Percentiles rank a stretch among this genome's conserved stretches.
Conservation (phyloP, 2,329 filamentous ascomycete species). For the Stromatinia cepivora region DNA sequence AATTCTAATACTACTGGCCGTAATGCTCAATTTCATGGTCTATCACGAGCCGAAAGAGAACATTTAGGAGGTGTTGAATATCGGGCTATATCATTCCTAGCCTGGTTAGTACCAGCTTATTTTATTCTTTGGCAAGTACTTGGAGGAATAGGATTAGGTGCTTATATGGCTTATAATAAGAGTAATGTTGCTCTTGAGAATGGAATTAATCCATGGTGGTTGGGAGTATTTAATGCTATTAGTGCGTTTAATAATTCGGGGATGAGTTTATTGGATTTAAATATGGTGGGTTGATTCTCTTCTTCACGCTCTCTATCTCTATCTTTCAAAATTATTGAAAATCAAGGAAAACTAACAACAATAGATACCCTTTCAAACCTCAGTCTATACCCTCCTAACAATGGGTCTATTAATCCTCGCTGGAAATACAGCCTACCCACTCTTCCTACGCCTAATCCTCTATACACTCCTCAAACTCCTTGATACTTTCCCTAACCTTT, state of each 20-base stretch:
- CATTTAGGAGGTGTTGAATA: slow-evolving; percentile 64
- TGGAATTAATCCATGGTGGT: slow-evolving; percentile 66
- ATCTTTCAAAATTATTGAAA: neutral
- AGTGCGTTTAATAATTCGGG: slow-evolving; percentile 73
- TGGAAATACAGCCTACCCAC: slow-evolving; percentile 57
- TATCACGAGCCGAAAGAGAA: slow-evolving; percentile 55
- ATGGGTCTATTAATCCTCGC: slow-evolving; percentile 61
- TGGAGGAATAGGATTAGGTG: slow-evolving; percentile 58
- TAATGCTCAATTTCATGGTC: slow-evolving; percentile 56
- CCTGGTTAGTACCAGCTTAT: slow-evolving; percentile 61
- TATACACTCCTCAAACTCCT: slow-evolving; percentile 52
- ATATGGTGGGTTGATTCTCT: slow-evolving; percentile 50
- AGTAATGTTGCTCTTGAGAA: slow-evolving; percentile 52
- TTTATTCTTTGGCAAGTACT: slow-evolving; percentile 60
- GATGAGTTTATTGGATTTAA: slow-evolving; percentile 66
- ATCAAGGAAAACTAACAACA: slow-evolving; percentile 2
- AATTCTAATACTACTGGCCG: slow-evolving; percentile 44
- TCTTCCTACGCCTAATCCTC: slow-evolving; percentile 57
- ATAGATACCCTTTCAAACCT: slow-evolving; percentile 45
- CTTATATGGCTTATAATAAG: slow-evolving; percentile 57
- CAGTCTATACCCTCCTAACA: slow-evolving; percentile 46
- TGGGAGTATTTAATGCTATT: slow-evolving; percentile 65
- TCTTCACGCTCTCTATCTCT: neutral
- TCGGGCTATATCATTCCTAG: slow-evolving; percentile 59
- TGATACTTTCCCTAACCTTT: slow-evolving; percentile 43